Evolutionary conservation across 2,329 filamentous ascomycete genomes (phyloP).

Genomic region (Aureobasidium sp.): DNA sequence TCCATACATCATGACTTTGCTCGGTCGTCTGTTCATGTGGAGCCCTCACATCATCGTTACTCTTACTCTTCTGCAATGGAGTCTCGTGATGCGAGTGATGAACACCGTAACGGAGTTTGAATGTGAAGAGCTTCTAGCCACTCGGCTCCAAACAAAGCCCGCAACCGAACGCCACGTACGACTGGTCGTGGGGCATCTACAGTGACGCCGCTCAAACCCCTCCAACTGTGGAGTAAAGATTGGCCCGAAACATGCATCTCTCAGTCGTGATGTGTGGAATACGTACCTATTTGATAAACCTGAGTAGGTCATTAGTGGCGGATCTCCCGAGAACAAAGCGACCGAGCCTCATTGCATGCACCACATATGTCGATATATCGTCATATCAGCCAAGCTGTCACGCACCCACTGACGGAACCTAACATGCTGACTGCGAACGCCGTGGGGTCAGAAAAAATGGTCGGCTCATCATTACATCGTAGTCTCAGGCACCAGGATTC

Average conservation of each 20-base stretch:
- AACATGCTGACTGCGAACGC: background rate
- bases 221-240: background rate
- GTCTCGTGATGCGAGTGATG: background rate
- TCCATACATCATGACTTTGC: background rate
- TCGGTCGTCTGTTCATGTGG: background rate
- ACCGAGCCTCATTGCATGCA: background rate
- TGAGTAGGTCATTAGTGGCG: background rate
- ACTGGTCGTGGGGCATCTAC: background rate
- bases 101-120: background rate
- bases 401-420: background rate
- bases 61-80: background rate
- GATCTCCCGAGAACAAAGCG: background rate
- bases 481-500: background rate
- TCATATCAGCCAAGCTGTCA: constrained; percentile 1
- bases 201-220: background rate
- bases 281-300: background rate
- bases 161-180: background rate
- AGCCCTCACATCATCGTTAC: background rate
- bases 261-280: background rate
- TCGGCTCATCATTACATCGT: constrained; percentile 6
- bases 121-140: background rate
- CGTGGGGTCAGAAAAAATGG: background rate
- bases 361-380: background rate
- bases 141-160: background rate
- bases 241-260: background rate